A percentile compares a stretch with the other conserved stretches of the same genome.
Evolutionary conservation across 371 early-diverging fungal genomes (phyloP).

Genomic region (Haplosporangium sp.): DNA sequence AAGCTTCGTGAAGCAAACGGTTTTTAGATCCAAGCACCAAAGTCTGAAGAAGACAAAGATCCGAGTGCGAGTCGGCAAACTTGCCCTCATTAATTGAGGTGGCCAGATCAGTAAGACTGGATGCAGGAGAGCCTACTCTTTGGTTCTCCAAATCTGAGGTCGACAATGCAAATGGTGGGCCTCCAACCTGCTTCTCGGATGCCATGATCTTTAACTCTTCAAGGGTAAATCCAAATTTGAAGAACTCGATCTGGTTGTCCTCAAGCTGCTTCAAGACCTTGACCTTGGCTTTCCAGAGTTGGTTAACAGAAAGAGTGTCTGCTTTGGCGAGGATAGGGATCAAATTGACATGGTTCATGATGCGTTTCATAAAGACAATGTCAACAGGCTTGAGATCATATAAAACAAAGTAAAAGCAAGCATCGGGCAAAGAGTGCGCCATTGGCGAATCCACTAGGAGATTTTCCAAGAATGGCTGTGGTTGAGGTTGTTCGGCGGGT

Average conservation of each 20-base stretch:
- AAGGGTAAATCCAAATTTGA: conserved; percentile 37
- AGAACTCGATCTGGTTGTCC: conserved; percentile 48
- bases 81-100: conserved; percentile 29
- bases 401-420: conserved; percentile 93
- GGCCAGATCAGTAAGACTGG: conserved; percentile 37
- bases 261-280: conserved; percentile 47
- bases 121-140: conserved; percentile 7
- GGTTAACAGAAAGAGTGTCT: conserved; percentile 63
- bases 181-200: conserved; percentile 33
- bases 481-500: conserved; percentile 74
- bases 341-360: conserved; percentile 87
- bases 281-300: conserved; percentile 52
- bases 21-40: conserved; percentile 49
- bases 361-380: conserved; percentile 90
- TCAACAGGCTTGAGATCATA: conserved; percentile 91
- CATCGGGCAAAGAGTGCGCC: conserved; percentile 76
- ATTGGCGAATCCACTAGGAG: conserved; percentile 60
- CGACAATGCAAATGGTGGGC: conserved; percentile 50
- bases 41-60: conserved; percentile 33
- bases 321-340: conserved; percentile 86
- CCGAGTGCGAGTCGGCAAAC: conserved; percentile 37
- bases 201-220: conserved; percentile 48
- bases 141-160: conserved; percentile 34
- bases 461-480: conserved; percentile 58
- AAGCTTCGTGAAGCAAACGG: conserved; percentile 41